A percentile compares a stretch with the other conserved stretches of the same genome.
Evolutionary conservation across 441 rosid genomes (phyloP).

Genomic region (Codiaeum variegatum): DNA sequence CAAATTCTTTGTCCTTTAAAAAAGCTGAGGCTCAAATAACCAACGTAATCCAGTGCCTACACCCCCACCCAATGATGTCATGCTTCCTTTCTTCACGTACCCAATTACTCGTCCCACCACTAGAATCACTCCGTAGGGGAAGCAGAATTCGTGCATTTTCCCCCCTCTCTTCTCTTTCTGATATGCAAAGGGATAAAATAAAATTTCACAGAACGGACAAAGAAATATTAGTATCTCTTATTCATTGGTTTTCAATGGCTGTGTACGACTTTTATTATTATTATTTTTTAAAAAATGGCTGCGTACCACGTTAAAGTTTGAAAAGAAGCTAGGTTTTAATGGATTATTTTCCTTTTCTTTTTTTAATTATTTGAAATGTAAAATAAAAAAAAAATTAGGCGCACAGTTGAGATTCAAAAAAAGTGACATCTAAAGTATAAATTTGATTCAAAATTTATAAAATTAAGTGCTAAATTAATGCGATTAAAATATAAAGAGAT

Average conservation of each 20-base stretch:
- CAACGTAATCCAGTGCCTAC: constrained; percentile 75
- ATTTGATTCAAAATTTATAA: too few relatives aligned
- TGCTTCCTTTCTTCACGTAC: constrained; percentile 66
- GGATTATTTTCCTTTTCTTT: too few relatives aligned
- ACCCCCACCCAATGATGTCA: constrained; percentile 80
- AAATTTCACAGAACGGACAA: constrained; percentile 22
- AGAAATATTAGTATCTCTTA: not conserved
- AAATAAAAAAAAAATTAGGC: too few relatives aligned
- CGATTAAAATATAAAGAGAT: too few relatives aligned
- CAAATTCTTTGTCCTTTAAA: constrained; percentile 61
- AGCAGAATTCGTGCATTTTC: constrained; percentile 93
- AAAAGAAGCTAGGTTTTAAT: too few relatives aligned
- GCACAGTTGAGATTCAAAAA: too few relatives aligned
- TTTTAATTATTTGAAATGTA: too few relatives aligned
- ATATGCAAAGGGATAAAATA: not conserved
- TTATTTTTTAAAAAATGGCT: too few relatives aligned
- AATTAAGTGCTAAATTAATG: too few relatives aligned
- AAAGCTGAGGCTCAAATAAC: constrained; percentile 83
- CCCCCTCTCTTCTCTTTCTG: not conserved
- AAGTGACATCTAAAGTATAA: too few relatives aligned
- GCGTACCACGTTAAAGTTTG: too few relatives aligned
- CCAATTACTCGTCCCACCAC: constrained; percentile 79
- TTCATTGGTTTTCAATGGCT: not conserved
- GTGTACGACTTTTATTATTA: not conserved
- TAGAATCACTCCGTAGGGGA: constrained; percentile 86